These are phyloP conservation scores for Aurantiochytrium sp. DNA, from an alignment of 108 stramenopile genomes.

Conservation along the genomic window DNA sequence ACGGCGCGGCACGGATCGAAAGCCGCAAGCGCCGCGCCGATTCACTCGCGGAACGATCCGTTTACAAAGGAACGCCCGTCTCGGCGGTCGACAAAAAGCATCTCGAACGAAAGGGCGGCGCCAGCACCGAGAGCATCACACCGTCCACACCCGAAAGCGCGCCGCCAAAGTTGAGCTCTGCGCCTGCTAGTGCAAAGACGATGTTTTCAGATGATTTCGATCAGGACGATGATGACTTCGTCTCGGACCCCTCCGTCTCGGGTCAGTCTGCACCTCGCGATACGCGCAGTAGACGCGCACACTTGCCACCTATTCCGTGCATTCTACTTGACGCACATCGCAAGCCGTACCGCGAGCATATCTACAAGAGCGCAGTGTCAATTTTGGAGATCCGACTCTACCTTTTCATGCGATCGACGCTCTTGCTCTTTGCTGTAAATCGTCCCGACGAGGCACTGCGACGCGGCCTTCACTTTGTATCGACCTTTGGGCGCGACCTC, in stretches of 20 bases:
- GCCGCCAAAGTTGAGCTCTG: no score
- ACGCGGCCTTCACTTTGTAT: background rate
- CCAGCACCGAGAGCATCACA: no score
- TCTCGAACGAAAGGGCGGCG: no score
- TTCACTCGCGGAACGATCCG: background rate
- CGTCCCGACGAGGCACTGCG: conserved; percentile 1
- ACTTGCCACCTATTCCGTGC: background rate
- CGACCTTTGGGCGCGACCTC: background rate
- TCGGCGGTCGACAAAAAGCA: background rate
- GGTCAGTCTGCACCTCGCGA: no score
- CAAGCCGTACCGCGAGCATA: background rate
- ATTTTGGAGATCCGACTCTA: background rate
- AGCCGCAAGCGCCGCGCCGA: background rate
- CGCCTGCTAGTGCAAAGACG: no score
- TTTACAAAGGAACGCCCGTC: background rate
- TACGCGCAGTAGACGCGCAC: no score
- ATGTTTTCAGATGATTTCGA: no score
- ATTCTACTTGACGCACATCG: background rate
- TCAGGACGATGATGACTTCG: no score
- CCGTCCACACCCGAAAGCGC: no score
- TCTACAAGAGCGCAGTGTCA: background rate
- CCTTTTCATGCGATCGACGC: conserved; percentile 3
- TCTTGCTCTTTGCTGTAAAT: background rate
- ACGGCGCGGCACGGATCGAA: background rate
- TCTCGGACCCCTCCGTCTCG: no score